Base-by-base conservation (phyloP, 2,329 filamentous ascomycete species). In the Ceratocystis smalleyi region DNA sequence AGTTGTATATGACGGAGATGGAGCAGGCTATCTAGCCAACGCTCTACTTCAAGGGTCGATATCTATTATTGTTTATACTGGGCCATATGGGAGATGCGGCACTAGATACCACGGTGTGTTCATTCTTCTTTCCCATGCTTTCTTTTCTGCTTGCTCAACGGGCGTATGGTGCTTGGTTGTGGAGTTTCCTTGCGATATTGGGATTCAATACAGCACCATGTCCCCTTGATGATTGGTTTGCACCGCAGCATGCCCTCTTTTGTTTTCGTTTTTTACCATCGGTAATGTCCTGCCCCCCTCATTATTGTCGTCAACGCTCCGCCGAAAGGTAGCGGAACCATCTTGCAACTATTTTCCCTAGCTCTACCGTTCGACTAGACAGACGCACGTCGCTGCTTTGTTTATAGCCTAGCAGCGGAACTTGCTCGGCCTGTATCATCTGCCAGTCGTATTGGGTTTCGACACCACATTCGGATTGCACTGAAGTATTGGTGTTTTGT, bases 1-100 rank as follows among this genome's bases (percentile, higher is more conserved):
- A 91, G 75, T 79, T 97, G 68, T 99, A 99, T 78, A 95, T 99
- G 72, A 95, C 89, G 3, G 94, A 99, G 79, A 96, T 99, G 91
- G 94, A 97, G 76, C 91, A 96, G 75, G 87, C 86, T 65, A 83
- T 94, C 69, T 78, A 68, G 22, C 55, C 15, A 12, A 24, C 49
- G 27, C 15, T 27, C n/a, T 57, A 10, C n/a, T 10, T 24, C 4
- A n/a, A 40, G 60, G 22, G 5, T 47, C 40, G 3, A 43, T 57
- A 47, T 62, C 7, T 32, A 35, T 60, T 61, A 24, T 32, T 64
- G 5, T 24, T 64, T 32, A 5, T 47, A 12, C 49, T 57, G 62
- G 35, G 22, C 22, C 27, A 24, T 27, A 15, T 27, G 47, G 47
- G 19, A 27, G 54, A 17, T 57, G 27, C 15, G 6, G 5, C 7